Evolutionary conservation across 345 rosid genomes (phyloP), one percentile per base, ranked within the genome.

Genomic region (Sapria himalayana): DNA sequence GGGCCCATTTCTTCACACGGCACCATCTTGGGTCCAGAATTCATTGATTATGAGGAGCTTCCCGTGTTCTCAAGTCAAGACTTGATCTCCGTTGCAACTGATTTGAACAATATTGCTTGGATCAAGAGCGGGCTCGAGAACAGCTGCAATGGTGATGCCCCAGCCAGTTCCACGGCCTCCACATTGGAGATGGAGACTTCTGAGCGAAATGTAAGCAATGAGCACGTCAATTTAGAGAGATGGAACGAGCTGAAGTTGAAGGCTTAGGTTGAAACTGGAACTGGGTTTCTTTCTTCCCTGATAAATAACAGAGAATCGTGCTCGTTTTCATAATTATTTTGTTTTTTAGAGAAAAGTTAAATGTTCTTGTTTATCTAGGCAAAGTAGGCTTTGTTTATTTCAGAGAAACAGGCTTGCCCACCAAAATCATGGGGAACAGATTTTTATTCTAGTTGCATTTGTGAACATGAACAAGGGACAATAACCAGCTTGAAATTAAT

Each of bases 31-130:
- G 97, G 97, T 25, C 82, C 82, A 1, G 94, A 76, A 55, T 86
- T 86, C 46, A 56, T 76, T 21, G 97, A 81, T 41, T 76, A 70
- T 39, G 77, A 73, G 35, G 97, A 81, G 54, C 59, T 46, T 18
- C 71, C 69, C 25, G 33, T 57, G 21, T 62, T 72, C 54, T 65
- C 72, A 11, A 68, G 69, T 58, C 74, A 70, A 36, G 89, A 81
- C 49, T 47, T 86, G 35, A 65, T 81, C 51, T 71, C 85, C 44
- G 51, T 78, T 45, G 92, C 92, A 14, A 74, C 92, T 0, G 92
- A 86, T 53, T 52, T 86, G 62, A 81, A 76, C 71, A 78, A 68
- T 51, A 76, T 81, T 36, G 80, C 94, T 5, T 76, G 97, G 89
- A 78, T 78, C 29, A 74, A 49, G 52, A 81, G 85, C 39, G 78